Evolutionary conservation across 805 yeast genomes (phyloP).

Genomic region (Martiniozyma abietophila): DNA sequence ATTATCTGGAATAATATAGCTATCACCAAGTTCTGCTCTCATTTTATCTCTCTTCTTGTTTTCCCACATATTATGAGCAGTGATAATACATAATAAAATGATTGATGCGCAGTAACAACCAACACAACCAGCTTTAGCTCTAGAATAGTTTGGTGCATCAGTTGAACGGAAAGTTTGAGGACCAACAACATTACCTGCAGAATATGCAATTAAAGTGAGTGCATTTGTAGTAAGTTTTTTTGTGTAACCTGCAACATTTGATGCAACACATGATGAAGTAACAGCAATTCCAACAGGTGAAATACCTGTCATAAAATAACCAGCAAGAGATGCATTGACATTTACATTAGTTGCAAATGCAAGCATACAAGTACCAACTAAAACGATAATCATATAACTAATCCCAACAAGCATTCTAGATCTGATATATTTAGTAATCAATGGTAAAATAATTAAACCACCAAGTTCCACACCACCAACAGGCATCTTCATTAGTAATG

Average conservation of each 20-base stretch:
- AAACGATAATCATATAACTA: conserved; percentile 5
- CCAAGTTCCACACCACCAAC: conserved; percentile 29
- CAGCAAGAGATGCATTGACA: conserved; percentile 7
- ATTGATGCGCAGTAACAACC: conserved; percentile 32
- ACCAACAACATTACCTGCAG: conserved; percentile 39
- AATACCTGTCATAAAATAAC: conserved; percentile 6
- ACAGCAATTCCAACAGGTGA: conserved; percentile 18
- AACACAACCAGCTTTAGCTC: conserved; percentile 37
- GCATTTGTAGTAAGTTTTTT: conserved; percentile 38
- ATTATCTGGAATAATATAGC: conserved; percentile 22
- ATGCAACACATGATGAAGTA: conserved; percentile 15
- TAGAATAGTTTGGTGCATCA: conserved; percentile 36
- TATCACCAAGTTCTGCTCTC: conserved; percentile 13
- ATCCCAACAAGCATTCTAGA: conserved; percentile 9
- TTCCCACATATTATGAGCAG: conserved; percentile 24
- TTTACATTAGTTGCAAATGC: conserved; percentile 6
- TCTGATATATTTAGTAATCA: not conserved
- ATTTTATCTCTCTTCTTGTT: conserved; percentile 25
- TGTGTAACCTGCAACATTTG: conserved; percentile 39
- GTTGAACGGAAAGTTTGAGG: conserved; percentile 43
- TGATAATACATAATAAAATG: conserved; percentile 28
- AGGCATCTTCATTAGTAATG: conserved; percentile 23
- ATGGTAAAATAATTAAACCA: conserved; percentile 14
- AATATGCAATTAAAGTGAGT: conserved; percentile 34
- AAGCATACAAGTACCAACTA: conserved; percentile 5